Base-by-base conservation (phyloP, 352 stramenopile genomes). In the Pythium pyrilobum region DNA sequence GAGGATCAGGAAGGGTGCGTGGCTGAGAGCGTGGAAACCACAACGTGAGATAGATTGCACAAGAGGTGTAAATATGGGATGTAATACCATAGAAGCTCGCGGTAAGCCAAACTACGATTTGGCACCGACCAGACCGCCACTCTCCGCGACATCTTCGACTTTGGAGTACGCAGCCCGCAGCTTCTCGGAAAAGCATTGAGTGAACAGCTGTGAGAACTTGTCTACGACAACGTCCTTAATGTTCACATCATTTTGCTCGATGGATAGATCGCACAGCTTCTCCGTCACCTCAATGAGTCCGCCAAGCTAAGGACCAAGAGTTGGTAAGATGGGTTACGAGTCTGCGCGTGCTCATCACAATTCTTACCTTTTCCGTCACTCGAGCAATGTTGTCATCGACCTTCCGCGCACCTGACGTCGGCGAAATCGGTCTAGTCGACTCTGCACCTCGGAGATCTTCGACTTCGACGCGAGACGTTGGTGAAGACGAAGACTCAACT, bases 111-210 rank as follows among this genome's bases (percentile, higher is more conserved):
- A n/a, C 47, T 55, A 55, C 31, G 47, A 33, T 25, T 55, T 55
- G 24, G 27, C 27, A 20, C 36, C 28, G 16, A 38, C 20, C 0
- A 56, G 28, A 2, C 48, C 48, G 16, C 27, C 27, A 18, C 21
- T 51, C 24, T 62, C 54, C 1, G 50, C 57, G 29, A 51, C 60
- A 43, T 87, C 74, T 49, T 90, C 79, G 11, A 83, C 73, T 43
- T 87, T 86, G 8, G 66, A 67, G 61, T 85, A 88, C 25, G 81
- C 65, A 0, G 63, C 59, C 27, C 70, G 63, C 15, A 87, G 47
- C 42, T 83, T 85, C 29, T 89, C 74, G 9, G 76, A 82, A 59
- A 92, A 92, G 55, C 79, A 92, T 25, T 88, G 73, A 16, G 79
- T 85, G 59, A 90, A 89, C 11, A 84, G 59, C 37, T 80, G 66